phyloP scores from a whole-genome alignment of 2,329 filamentous ascomycete species.

The Emergomyces orientalis region DNA sequence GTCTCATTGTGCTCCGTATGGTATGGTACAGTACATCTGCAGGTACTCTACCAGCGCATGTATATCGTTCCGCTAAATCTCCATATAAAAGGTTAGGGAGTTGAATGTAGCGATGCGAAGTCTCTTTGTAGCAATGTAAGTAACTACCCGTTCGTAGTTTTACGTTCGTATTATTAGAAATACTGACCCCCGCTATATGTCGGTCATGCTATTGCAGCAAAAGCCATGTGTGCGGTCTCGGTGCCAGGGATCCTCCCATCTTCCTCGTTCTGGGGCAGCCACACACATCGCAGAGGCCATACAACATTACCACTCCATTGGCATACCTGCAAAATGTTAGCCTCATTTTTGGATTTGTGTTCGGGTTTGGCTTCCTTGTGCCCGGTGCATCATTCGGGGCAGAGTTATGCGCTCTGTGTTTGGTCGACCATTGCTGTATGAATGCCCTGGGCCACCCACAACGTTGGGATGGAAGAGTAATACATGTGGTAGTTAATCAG shows the following conservation, averaged over 20 bases:
- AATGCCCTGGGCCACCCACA: slow-evolving; percentile 1
- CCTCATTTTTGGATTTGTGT: background rate
- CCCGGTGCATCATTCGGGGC: background rate
- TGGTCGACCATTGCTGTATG: background rate
- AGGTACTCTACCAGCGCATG: too few relatives aligned
- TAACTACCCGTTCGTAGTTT: too few relatives aligned
- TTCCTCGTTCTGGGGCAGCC: background rate
- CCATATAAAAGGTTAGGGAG: too few relatives aligned
- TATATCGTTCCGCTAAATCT: background rate
- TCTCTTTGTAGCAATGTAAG: too few relatives aligned
- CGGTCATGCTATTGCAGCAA: slow-evolving; percentile 7
- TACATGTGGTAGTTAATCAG: background rate
- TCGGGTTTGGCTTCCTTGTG: background rate
- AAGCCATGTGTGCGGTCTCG: background rate
- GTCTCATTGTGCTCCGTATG: too few relatives aligned
- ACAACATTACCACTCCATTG: background rate
- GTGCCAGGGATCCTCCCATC: background rate
- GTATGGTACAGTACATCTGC: too few relatives aligned
- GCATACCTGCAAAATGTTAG: background rate
- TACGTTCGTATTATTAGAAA: background rate
- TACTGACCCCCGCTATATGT: background rate
- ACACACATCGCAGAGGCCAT: background rate
- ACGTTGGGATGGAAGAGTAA: background rate
- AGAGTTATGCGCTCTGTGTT: background rate
- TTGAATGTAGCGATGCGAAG: too few relatives aligned